Evolutionary conservation across 2,329 filamentous ascomycete species (phyloP).

Genomic region (Gyromitra esculenta): DNA sequence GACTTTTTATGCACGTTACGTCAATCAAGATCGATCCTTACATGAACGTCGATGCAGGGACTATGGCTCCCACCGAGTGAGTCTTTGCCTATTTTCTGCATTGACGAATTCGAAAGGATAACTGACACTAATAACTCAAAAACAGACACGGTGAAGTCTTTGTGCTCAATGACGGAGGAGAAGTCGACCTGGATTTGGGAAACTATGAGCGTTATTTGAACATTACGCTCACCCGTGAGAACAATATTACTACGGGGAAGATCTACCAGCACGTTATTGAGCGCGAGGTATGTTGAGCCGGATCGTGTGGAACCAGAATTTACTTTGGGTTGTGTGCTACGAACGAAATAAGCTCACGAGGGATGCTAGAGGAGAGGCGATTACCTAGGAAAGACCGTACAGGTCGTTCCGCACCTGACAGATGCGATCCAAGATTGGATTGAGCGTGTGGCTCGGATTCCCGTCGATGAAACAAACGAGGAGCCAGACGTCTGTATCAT

Average conservation of each 20-base stretch:
- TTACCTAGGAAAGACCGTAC: slow-evolving; percentile 88
- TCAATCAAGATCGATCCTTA: slow-evolving; percentile 78
- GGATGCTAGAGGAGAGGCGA: slow-evolving; percentile 68
- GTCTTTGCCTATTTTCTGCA: slow-evolving; percentile 50
- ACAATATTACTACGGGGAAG: slow-evolving; percentile 98
- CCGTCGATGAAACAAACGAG: slow-evolving; percentile 83
- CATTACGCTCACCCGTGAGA: slow-evolving; percentile 81
- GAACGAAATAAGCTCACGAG: slow-evolving; percentile 25
- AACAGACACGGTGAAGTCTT: slow-evolving; percentile 85
- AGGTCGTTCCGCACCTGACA: slow-evolving; percentile 92
- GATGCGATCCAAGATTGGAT: slow-evolving; percentile 94
- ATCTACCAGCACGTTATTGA: slow-evolving; percentile 91
- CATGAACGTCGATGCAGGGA: slow-evolving; percentile 79
- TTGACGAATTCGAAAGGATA: background rate
- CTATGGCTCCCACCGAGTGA: slow-evolving; percentile 73
- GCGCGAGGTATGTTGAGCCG: slow-evolving; percentile 63
- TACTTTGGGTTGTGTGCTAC: background rate
- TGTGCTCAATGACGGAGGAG: slow-evolving; percentile 83
- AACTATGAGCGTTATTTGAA: slow-evolving; percentile 85
- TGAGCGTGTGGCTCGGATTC: slow-evolving; percentile 81
- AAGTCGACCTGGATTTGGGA: slow-evolving; percentile 77
- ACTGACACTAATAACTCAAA: slow-evolving; percentile 24
- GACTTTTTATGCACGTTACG: slow-evolving; percentile 65
- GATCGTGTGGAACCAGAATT: background rate
- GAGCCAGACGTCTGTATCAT: slow-evolving; percentile 93